A percentile compares a stretch with the other conserved stretches of the same genome.
phyloP scores from a whole-genome alignment of 208 protist species.

The Trypanosoma boissoni region DNA sequence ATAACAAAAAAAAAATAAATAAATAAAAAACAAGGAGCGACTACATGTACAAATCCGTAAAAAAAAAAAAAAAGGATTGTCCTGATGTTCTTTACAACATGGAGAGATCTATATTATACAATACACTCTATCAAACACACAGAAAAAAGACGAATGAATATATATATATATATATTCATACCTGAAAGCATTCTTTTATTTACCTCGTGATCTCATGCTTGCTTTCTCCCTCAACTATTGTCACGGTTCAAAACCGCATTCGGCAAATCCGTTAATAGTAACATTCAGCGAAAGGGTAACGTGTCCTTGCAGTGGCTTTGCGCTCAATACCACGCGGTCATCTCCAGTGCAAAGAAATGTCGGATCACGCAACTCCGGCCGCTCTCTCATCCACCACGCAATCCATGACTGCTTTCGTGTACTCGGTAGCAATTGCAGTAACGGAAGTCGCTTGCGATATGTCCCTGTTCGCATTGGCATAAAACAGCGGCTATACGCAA shows the following conservation, averaged over 20 bases:
- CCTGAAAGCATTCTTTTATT: constrained; percentile 8
- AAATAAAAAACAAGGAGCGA: no score
- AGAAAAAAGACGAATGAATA: no score
- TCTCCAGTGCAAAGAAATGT: constrained; percentile 78
- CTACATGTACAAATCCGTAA: no score
- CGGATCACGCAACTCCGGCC: constrained; percentile 68
- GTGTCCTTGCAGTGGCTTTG: constrained; percentile 52
- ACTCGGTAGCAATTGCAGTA: constrained; percentile 74
- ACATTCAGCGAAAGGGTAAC: constrained; percentile 70
- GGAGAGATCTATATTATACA: no score
- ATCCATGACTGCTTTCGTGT: constrained; percentile 67
- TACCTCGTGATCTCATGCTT: no score
- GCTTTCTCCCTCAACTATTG: no score
- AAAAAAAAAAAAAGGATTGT: no score
- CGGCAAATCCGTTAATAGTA: constrained; percentile 66
- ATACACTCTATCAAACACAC: no score
- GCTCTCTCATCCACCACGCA: constrained; percentile 48
- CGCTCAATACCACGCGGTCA: constrained; percentile 70
- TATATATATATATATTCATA: not conserved
- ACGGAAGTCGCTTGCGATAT: constrained; percentile 43
- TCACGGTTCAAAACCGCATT: constrained; percentile 67
- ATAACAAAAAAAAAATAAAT: no score
- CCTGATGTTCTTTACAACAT: no score
- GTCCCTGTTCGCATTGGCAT: constrained; percentile 69
- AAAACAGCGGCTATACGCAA: constrained; percentile 81